Conservation (phyloP, 192 early-diverging fungal genomes). For the Coemansia erecta region DNA sequence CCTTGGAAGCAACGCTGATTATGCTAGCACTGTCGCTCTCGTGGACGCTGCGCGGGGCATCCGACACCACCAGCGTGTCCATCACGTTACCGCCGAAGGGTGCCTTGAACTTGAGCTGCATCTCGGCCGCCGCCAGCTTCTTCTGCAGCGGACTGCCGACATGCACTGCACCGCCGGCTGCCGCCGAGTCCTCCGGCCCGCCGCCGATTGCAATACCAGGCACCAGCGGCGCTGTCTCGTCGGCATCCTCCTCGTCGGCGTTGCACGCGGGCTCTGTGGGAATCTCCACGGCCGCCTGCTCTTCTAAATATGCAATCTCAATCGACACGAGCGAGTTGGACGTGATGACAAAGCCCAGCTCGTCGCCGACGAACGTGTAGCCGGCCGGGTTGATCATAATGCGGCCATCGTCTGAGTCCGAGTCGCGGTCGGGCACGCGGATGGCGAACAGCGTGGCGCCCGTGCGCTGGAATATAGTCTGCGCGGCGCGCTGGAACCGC, state of each 20-base stretch:
- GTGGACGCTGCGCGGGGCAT: constrained; percentile 14
- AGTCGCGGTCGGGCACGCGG: constrained; percentile 21
- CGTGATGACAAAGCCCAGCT: constrained; percentile 63
- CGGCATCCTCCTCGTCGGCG: constrained; percentile 1
- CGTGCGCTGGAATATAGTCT: constrained; percentile 58
- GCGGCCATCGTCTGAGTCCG: constrained; percentile 9
- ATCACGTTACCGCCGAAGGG: constrained; percentile 52
- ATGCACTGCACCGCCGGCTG: background rate
- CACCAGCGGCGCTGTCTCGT: constrained; percentile 34
- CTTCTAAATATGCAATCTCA: constrained; percentile 41
- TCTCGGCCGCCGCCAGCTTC: constrained; percentile 21
- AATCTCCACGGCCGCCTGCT: constrained; percentile 20
- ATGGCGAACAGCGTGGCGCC: constrained; percentile 62
- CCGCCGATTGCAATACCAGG: constrained; percentile 7
- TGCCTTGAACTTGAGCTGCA: constrained; percentile 27
- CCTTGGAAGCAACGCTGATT: constrained; percentile 3
- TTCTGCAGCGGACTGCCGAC: constrained; percentile 39
- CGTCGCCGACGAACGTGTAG: constrained; percentile 59
- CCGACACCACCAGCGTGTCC: constrained; percentile 45
- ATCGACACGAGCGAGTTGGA: constrained; percentile 42
- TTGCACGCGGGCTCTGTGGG: background rate
- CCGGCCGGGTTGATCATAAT: constrained; percentile 60
- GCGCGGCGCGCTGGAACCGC: constrained; percentile 58
- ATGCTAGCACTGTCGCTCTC: constrained; percentile 12
- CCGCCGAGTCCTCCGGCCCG: constrained; percentile 4